Conservation (phyloP, 1,284 basidiomycete species). For the Waitea zeae region DNA sequence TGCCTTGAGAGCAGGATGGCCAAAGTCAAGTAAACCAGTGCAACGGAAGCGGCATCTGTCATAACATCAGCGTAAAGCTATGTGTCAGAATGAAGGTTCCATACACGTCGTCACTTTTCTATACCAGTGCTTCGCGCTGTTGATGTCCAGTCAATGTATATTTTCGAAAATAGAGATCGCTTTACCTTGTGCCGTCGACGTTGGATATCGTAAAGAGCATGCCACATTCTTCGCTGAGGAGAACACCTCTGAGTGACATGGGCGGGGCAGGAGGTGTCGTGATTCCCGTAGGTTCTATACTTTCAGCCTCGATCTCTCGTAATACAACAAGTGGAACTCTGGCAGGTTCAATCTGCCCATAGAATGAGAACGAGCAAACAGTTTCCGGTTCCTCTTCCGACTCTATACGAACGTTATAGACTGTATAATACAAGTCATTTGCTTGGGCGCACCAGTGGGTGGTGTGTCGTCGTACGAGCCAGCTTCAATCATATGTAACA, state of each 20-base stretch:
- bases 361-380: constrained; percentile 45
- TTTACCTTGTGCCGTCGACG: not conserved
- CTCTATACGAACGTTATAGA: not conserved
- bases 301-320: constrained; percentile 52
- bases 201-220: constrained; percentile 19
- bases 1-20: constrained; percentile 58
- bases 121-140: constrained; percentile 12
- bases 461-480: constrained; percentile 33
- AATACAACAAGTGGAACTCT: constrained; percentile 32
- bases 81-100: constrained; percentile 11
- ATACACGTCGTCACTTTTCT: constrained; percentile 68
- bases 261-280: constrained; percentile 36
- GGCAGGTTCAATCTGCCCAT: constrained; percentile 39
- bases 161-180: not conserved
- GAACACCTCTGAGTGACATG: constrained; percentile 38
- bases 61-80: constrained; percentile 2
- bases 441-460: not conserved
- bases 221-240: constrained; percentile 68
- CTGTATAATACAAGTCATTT: not conserved
- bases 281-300: constrained; percentile 54
- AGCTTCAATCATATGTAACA: constrained; percentile 43
- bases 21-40: constrained; percentile 47
- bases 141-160: not conserved
- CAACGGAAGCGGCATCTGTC: constrained; percentile 57
- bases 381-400: constrained; percentile 32